Evolutionary conservation across 306 rosid genomes (phyloP), one percentile per base, ranked within the genome.

Genomic region (Nissolia schottii): DNA sequence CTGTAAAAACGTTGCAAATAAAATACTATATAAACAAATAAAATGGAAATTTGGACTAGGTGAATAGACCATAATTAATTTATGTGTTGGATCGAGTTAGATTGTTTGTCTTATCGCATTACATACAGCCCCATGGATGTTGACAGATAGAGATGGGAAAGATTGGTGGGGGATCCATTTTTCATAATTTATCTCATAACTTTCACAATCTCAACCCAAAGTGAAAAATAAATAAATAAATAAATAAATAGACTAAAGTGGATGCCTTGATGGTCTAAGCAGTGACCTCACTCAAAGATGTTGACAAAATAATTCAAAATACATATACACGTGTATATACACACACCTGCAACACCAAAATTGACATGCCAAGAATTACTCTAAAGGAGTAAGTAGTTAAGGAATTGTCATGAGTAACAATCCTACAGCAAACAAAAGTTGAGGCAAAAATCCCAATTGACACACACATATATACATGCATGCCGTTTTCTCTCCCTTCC

Each of bases 231-330:
- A 6, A 75, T 25, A 55, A 66, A 64, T n/a, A n/a, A n/a, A n/a
- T n/a, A n/a, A n/a, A n/a, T n/a, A 72, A 37, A 51, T 51, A 50
- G 19, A 63, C 1, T 64, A 64, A n/a, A 67, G 55, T 51, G n/a
- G 40, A 68, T 70, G 53, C 71, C 53, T 68, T 61, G 50, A 85
- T 79, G 71, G 80, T 54, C 76, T 81, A 79, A 85, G 83, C 85
- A 76, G 32, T 81, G 86, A 81, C 86, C 75, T 81, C 84, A 65
- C 49, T 19, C 68, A 56, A 59, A 50, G 24, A 62, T 22, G 69
- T 41, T 19, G 78, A 66, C 78, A 50, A 63, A 70, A n/a, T 1
- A 20, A 62, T 58, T 13, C n/a, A n/a, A 67, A 23, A 60, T 38
- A 77, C 14, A 37, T 29, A 20, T 24, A 7, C 8, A n/a, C n/a